These are phyloP conservation scores for Arabidopsis hybrid DNA, from an alignment of 441 rosid species.

Conservation along the genomic window DNA sequence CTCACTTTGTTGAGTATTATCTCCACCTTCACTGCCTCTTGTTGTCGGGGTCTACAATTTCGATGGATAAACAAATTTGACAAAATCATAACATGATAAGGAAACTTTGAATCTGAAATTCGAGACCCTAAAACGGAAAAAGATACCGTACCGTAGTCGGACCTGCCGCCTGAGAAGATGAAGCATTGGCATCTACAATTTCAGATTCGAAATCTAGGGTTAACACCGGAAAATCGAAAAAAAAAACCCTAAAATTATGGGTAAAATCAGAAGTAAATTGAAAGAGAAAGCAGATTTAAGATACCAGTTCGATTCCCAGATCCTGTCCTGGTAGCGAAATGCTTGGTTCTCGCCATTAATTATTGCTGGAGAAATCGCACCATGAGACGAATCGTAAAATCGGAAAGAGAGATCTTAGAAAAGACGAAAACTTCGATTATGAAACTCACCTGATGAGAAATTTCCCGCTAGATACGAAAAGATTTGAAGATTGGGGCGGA, in stretches of 20 bases:
- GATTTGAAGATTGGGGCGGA: neutral
- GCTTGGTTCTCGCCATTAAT: slow-evolving; percentile 70
- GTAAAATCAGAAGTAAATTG: neutral
- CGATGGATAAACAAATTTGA: neutral
- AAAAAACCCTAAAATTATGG: neutral
- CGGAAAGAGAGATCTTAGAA: neutral
- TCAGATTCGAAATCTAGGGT: slow-evolving; percentile 48
- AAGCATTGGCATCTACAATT: slow-evolving; percentile 24
- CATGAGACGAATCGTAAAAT: neutral
- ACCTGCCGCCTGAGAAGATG: slow-evolving; percentile 24
- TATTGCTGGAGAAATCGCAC: neutral
- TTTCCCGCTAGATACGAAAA: neutral
- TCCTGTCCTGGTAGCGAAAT: slow-evolving; percentile 34
- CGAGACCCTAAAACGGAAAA: neutral
- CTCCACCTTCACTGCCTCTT: slow-evolving; percentile 15
- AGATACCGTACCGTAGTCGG: slow-evolving; percentile 29
- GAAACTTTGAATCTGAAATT: neutral
- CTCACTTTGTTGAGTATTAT: slow-evolving; percentile 27
- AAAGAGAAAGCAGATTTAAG: neutral
- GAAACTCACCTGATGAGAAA: neutral
- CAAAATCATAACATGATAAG: neutral
- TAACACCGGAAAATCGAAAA: neutral
- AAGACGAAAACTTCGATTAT: neutral
- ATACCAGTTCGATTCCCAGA: slow-evolving; percentile 33
- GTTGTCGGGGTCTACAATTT: slow-evolving; percentile 18